A percentile compares a stretch with the other conserved stretches of the same genome.
These are phyloP conservation scores for Gossypium arboreum DNA, from an alignment of 345 rosid genomes.

Conservation along the genomic window DNA sequence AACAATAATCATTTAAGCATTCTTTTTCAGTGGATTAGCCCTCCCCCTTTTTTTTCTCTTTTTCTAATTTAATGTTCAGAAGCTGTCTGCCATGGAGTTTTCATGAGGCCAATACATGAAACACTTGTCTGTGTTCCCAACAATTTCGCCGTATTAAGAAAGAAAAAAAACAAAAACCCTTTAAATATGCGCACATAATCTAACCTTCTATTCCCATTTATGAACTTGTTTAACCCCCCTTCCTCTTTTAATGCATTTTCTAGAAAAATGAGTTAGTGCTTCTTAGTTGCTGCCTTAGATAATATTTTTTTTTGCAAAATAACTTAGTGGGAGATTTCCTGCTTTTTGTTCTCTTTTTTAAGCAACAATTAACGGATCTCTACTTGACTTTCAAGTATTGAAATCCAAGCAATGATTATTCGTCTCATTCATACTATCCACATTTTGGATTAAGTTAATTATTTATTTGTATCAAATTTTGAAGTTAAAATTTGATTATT, in stretches of 20 bases:
- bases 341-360: background rate
- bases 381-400: constrained; percentile 3
- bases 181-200: constrained; percentile 1
- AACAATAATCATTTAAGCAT: background rate
- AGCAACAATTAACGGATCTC: background rate
- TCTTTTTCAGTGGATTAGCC: background rate
- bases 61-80: background rate
- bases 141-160: background rate
- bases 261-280: background rate
- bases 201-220: constrained; percentile 13
- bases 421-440: too few relatives aligned
- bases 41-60: background rate
- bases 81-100: constrained; percentile 14
- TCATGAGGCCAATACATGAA: background rate
- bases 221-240: background rate
- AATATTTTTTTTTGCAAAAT: background rate
- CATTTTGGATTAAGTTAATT: background rate
- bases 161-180: background rate
- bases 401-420: background rate
- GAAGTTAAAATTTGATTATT: too few relatives aligned
- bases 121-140: background rate
- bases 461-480: background rate
- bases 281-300: background rate
- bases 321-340: background rate
- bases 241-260: background rate